Percentiles rank a stretch among this genome's conserved stretches.
These are phyloP conservation scores for Auricularia auricula-judae DNA, from an alignment of 768 basidiomycete species.

Conservation along the genomic window DNA sequence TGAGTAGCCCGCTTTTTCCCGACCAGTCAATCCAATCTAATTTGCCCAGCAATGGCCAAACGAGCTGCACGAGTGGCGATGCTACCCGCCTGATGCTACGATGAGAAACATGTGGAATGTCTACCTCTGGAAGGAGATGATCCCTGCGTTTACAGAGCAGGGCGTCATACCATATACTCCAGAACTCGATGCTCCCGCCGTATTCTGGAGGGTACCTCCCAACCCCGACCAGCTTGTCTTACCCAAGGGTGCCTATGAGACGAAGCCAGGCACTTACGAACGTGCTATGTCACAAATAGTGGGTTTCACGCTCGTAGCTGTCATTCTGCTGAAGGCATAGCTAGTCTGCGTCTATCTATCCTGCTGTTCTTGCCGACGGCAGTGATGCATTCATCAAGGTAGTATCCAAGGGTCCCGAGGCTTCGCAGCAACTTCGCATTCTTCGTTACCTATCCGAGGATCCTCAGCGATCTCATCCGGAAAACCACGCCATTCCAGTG, in stretches of 20 bases:
- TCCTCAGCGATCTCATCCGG: neutral
- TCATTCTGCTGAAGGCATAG: neutral
- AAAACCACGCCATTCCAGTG: neutral
- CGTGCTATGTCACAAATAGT: neutral
- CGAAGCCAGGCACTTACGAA: neutral
- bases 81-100: neutral
- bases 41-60: neutral
- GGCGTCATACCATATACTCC: neutral
- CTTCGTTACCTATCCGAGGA: neutral
- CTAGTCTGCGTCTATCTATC: neutral
- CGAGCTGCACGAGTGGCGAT: neutral
- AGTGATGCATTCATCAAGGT: neutral
- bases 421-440: neutral
- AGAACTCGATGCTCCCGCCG: neutral
- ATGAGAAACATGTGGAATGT: neutral
- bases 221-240: neutral
- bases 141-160: neutral
- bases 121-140: neutral
- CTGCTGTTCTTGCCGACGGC: neutral
- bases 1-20: no score
- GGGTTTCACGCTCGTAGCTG: neutral
- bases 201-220: neutral
- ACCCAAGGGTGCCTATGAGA: neutral
- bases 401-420: neutral
- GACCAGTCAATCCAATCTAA: no score